A percentile compares a stretch with the other conserved stretches of the same genome.
Conservation (phyloP, 1,139 yeast genomes). For the Pneumocystis carinii region DNA sequence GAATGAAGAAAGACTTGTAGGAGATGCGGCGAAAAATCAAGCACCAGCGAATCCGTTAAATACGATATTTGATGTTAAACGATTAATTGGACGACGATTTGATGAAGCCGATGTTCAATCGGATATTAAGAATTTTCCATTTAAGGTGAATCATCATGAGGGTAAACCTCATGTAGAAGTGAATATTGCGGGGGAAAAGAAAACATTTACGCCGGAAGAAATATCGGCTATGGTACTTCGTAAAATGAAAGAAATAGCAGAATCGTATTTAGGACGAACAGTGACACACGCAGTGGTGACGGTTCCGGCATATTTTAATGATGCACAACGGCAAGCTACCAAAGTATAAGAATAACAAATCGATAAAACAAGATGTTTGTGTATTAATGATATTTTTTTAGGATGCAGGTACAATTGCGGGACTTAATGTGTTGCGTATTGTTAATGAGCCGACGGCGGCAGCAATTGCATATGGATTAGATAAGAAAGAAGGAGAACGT, state of each 20-base stretch:
- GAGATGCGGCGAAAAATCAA: constrained; percentile 92
- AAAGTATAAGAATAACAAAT: constrained; percentile 27
- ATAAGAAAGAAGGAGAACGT: constrained; percentile 59
- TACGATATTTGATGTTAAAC: constrained; percentile 62
- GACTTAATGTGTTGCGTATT: constrained; percentile 82
- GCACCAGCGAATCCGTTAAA: constrained; percentile 68
- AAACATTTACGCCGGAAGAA: constrained; percentile 75
- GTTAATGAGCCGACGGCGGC: constrained; percentile 98
- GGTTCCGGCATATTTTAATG: constrained; percentile 95
- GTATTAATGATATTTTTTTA: not conserved
- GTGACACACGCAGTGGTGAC: constrained; percentile 92
- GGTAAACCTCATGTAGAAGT: constrained; percentile 75
- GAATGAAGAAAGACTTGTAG: constrained; percentile 73
- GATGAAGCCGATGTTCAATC: constrained; percentile 63
- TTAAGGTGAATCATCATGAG: constrained; percentile 46
- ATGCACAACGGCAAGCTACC: constrained; percentile 97
- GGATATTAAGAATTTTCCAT: constrained; percentile 74
- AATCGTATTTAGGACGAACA: constrained; percentile 74
- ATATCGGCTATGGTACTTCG: constrained; percentile 81
- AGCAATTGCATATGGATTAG: constrained; percentile 93
- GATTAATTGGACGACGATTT: constrained; percentile 70
- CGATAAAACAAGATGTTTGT: not conserved
- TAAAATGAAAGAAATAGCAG: constrained; percentile 88
- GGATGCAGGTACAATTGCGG: constrained; percentile 94
- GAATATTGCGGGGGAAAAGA: constrained; percentile 49